These are phyloP conservation scores for Orbilia oligospora DNA, from an alignment of 2,329 filamentous ascomycete species.

Conservation along the genomic window DNA sequence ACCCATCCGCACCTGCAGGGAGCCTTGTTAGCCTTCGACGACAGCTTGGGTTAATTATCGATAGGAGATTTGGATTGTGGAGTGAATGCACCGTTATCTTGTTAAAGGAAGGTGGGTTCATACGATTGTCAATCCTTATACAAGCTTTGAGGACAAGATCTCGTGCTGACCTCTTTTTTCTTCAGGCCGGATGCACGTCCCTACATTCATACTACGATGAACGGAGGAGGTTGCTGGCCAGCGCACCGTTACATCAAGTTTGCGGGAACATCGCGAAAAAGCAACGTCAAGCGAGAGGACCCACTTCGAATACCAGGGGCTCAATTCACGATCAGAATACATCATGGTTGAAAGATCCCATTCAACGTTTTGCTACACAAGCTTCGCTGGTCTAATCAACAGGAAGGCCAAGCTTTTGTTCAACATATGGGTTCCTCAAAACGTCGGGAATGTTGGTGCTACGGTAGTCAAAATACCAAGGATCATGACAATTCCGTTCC, in stretches of 20 bases:
- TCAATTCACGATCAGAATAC: constrained; percentile 33
- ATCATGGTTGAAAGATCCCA: constrained; percentile 15
- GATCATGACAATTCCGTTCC: constrained; percentile 51
- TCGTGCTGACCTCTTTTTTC: constrained; percentile 12
- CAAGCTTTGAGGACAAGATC: constrained; percentile 33
- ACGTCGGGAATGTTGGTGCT: constrained; percentile 55
- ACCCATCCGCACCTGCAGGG: constrained; percentile 23
- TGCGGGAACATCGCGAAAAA: constrained; percentile 55
- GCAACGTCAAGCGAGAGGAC: constrained; percentile 46
- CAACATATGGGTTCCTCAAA: constrained; percentile 39
- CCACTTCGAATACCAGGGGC: constrained; percentile 45
- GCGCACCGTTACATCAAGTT: constrained; percentile 60
- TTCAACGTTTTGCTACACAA: constrained; percentile 34
- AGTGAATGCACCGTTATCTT: constrained; percentile 23
- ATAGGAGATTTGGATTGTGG: constrained; percentile 24
- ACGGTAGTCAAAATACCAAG: constrained; percentile 49
- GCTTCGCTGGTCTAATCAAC: constrained; percentile 10
- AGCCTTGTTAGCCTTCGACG: constrained; percentile 2
- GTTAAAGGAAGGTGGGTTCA: constrained; percentile 46
- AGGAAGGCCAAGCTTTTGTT: constrained; percentile 53
- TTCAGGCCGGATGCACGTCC: neutral
- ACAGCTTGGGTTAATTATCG: neutral
- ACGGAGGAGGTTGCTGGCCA: constrained; percentile 22
- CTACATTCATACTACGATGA: constrained; percentile 9
- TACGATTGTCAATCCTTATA: constrained; percentile 34